These are phyloP conservation scores for Trametes gibbosa DNA, from an alignment of 768 basidiomycete species.

Conservation along the genomic window DNA sequence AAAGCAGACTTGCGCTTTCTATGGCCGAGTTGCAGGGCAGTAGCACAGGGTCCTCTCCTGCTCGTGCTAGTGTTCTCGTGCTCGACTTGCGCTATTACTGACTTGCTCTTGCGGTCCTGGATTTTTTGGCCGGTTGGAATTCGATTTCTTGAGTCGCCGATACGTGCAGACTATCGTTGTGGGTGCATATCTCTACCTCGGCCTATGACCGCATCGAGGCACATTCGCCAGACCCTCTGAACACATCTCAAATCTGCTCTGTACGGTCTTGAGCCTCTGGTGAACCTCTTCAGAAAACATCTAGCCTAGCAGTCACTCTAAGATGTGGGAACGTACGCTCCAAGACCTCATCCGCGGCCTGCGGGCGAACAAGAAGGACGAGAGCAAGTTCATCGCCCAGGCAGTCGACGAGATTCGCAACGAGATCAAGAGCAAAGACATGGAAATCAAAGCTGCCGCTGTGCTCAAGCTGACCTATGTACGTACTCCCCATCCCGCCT, in stretches of 20 bases:
- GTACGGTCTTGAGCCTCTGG: too few relatives aligned
- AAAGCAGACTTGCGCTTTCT: neutral
- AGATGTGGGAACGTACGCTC: slow-evolving; percentile 95
- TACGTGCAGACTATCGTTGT: too few relatives aligned
- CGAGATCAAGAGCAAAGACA: slow-evolving; percentile 91
- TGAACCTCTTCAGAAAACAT: neutral
- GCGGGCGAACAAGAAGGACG: slow-evolving; percentile 93
- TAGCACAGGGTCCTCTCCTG: neutral
- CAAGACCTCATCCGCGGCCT: slow-evolving; percentile 95
- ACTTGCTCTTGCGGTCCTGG: neutral
- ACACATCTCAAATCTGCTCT: neutral
- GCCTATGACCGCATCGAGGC: neutral
- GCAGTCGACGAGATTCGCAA: slow-evolving; percentile 92
- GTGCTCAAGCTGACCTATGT: slow-evolving; percentile 97
- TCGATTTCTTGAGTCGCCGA: too few relatives aligned
- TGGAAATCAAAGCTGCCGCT: slow-evolving; percentile 95
- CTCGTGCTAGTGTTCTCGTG: neutral
- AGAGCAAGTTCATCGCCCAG: slow-evolving; percentile 86
- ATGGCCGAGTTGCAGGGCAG: neutral
- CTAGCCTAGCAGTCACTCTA: neutral
- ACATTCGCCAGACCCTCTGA: neutral
- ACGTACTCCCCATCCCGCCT: slow-evolving; percentile 37
- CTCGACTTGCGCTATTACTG: too few relatives aligned
- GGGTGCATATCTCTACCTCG: neutral
- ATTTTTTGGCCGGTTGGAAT: neutral